These are phyloP conservation scores for Aureobasidium sp. DNA, from an alignment of 2,329 filamentous ascomycete genomes.

Conservation along the genomic window DNA sequence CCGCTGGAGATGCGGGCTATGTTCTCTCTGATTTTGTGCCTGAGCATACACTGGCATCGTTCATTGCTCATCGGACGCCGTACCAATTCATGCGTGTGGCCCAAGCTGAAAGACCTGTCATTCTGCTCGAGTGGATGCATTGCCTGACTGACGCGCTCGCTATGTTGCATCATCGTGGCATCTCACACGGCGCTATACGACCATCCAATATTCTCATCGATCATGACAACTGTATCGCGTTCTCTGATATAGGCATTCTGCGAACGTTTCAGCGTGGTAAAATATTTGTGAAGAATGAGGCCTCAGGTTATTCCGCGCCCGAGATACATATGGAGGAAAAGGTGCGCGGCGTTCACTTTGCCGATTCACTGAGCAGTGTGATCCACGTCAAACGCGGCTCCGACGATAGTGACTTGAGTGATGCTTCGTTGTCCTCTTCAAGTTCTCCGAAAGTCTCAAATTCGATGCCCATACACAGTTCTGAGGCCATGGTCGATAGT, in stretches of 20 bases:
- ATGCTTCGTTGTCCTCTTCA: not conserved
- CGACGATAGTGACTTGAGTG: not conserved
- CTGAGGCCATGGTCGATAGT: not conserved
- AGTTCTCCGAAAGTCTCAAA: not conserved
- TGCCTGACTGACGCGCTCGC: slow-evolving; percentile 64
- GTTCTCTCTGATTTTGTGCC: slow-evolving; percentile 59
- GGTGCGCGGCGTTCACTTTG: not conserved
- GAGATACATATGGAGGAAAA: slow-evolving; percentile 35
- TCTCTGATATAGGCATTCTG: slow-evolving; percentile 52
- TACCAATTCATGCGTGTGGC: slow-evolving; percentile 55
- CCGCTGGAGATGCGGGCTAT: slow-evolving; percentile 56
- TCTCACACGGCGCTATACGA: slow-evolving; percentile 61
- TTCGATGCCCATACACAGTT: not conserved
- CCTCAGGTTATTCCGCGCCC: slow-evolving; percentile 66
- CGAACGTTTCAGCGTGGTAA: slow-evolving; percentile 46
- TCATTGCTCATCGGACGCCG: slow-evolving; percentile 56
- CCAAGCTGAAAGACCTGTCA: slow-evolving; percentile 52
- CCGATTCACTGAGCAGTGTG: not conserved
- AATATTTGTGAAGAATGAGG: slow-evolving; percentile 57
- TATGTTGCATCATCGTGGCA: slow-evolving; percentile 58
- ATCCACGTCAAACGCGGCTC: not conserved
- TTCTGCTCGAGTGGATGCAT: slow-evolving; percentile 67
- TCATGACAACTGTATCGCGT: slow-evolving; percentile 58
- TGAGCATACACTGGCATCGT: slow-evolving; percentile 60
- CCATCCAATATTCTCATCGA: slow-evolving; percentile 65